phyloP scores from a whole-genome alignment of 2,329 filamentous ascomycete species.

The Pseudopyricularia javanii region DNA sequence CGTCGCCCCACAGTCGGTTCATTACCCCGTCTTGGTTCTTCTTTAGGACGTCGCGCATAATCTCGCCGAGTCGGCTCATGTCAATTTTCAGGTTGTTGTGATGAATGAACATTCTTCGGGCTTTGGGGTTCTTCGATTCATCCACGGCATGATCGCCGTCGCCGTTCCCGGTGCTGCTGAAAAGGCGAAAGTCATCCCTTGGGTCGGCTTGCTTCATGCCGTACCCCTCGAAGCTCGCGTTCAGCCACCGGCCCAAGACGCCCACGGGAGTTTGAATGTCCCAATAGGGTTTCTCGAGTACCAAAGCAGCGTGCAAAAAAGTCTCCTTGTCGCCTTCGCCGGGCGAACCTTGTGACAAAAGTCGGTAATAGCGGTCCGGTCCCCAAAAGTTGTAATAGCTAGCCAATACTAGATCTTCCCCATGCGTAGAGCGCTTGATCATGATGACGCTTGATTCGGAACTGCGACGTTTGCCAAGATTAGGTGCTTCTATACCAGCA shows the following conservation, averaged over 20 bases:
- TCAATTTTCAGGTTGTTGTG: constrained; percentile 23
- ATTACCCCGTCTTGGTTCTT: constrained; percentile 11
- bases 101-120: constrained; percentile 20
- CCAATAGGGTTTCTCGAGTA: constrained; percentile 25
- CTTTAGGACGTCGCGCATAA: constrained; percentile 8
- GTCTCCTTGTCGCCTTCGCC: constrained; percentile 37
- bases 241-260: constrained; percentile 18
- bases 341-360: constrained; percentile 28
- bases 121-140: not conserved
- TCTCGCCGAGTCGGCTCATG: constrained; percentile 11
- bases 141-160: not conserved
- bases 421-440: constrained; percentile 32
- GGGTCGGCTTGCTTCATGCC: constrained; percentile 19
- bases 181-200: constrained; percentile 13
- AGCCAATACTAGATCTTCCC: constrained; percentile 31
- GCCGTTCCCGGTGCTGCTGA: too few species aligned
- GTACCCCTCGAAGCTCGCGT: constrained; percentile 11
- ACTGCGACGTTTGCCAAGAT: constrained; percentile 15
- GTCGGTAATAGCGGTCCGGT: constrained; percentile 34
- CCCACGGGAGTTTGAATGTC: constrained; percentile 19
- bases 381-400: constrained; percentile 45
- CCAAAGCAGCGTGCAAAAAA: constrained; percentile 28
- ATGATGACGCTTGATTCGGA: constrained; percentile 36
- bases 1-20: constrained; percentile 16
- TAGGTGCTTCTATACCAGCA: constrained; percentile 18